Evolutionary conservation across 1,139 yeast species (phyloP).

Genomic region (Scheffersomyces parashehatae): DNA sequence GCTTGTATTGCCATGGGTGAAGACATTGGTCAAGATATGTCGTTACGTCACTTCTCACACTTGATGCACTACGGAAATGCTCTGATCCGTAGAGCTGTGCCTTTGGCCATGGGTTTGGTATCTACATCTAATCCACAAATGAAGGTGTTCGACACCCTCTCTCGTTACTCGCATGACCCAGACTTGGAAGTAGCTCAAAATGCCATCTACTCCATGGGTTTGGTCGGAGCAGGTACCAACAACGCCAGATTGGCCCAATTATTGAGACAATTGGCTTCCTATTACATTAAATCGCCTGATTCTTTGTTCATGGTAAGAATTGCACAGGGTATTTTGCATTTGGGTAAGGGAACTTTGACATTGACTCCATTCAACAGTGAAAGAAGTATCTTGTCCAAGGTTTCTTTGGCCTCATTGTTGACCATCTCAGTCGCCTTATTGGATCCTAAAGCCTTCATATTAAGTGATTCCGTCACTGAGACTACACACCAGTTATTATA

Average conservation of each 20-base stretch:
- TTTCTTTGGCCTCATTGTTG: constrained; percentile 84
- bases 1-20: constrained; percentile 98
- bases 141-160: constrained; percentile 94
- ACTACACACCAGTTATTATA: constrained; percentile 79
- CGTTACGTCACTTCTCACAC: constrained; percentile 94
- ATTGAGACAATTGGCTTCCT: constrained; percentile 89
- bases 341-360: constrained; percentile 94
- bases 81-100: constrained; percentile 90
- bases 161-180: constrained; percentile 94
- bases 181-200: constrained; percentile 94
- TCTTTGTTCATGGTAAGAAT: constrained; percentile 90
- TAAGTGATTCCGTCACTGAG: constrained; percentile 49
- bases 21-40: constrained; percentile 97
- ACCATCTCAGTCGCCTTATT: constrained; percentile 83
- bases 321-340: constrained; percentile 91
- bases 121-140: constrained; percentile 94
- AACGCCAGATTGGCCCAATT: constrained; percentile 97
- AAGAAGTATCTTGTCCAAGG: constrained; percentile 83
- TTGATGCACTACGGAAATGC: constrained; percentile 97
- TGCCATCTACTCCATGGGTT: constrained; percentile 95
- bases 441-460: constrained; percentile 74
- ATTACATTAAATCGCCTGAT: constrained; percentile 88
- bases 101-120: constrained; percentile 94
- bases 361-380: constrained; percentile 89
- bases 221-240: constrained; percentile 98